A percentile compares a stretch with the other conserved stretches of the same genome.
Conservation (phyloP, 2,329 filamentous ascomycete species). For the Colletotrichum sublineola region DNA sequence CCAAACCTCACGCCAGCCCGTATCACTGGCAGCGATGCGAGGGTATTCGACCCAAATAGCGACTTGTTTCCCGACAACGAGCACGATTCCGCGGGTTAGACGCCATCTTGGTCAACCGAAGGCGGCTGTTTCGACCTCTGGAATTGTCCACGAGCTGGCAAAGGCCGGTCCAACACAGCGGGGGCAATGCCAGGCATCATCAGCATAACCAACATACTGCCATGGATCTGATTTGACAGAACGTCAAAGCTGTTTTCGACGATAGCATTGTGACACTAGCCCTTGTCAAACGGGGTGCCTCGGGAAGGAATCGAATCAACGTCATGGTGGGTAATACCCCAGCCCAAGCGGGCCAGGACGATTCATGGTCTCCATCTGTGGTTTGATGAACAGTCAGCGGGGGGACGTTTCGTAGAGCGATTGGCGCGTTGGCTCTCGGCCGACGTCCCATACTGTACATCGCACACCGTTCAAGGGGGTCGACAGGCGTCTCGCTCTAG, state of each 20-base stretch:
- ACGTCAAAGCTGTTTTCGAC: not conserved
- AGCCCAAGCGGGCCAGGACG: slow-evolving; percentile 22
- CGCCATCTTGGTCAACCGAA: not conserved
- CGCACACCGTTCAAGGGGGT: slow-evolving; percentile 10
- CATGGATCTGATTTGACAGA: not conserved
- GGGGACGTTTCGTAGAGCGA: not conserved
- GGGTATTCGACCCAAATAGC: not conserved
- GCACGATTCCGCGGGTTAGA: not conserved
- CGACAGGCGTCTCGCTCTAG: slow-evolving; percentile 4
- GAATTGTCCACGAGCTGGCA: not conserved
- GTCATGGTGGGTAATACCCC: slow-evolving; percentile 20
- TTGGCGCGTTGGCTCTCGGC: slow-evolving; percentile 16
- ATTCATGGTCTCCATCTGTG: slow-evolving; percentile 24
- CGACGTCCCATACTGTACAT: slow-evolving; percentile 6
- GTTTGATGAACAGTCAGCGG: slow-evolving; percentile 21
- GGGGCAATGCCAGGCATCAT: not conserved
- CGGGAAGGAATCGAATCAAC: slow-evolving; percentile 1
- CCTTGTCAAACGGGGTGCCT: slow-evolving; percentile 9
- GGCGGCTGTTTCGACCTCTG: not conserved
- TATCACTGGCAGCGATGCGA: not conserved
- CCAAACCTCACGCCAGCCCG: not conserved
- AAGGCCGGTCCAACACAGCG: not conserved
- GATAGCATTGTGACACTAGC: slow-evolving; percentile 11
- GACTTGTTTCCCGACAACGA: not conserved
- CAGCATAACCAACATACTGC: not conserved